Evolutionary conservation across 2,329 filamentous ascomycete species (phyloP), one percentile per base, ranked within the genome.

Genomic region (Penicillium sp.): DNA sequence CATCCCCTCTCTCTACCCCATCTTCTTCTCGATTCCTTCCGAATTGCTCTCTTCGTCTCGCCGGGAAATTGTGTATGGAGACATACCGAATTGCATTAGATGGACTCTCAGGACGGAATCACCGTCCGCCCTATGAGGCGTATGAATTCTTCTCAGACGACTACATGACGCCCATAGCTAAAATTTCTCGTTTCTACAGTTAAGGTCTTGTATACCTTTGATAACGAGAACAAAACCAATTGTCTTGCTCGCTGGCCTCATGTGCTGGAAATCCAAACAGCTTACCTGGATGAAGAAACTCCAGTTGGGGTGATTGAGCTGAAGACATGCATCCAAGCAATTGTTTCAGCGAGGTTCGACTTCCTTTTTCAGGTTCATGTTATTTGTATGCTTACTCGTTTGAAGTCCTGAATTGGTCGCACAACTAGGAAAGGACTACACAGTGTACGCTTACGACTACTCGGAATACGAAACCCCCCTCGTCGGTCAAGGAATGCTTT

Each of bases 161-260:
- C 4, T 26, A 6, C 46, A 26, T 12, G 20, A 40, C 43, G 18
- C 44, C 49, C 14, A 31, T 50, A 40, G 53, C 53, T 67, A 68
- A 60, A 64, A 26, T 47, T 33, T 18, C 31, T 48, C 11, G 37
- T 22, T 48, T 25, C 6, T 58, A 52, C 74, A 96, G 92, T 97
- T 75, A 97, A 97, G 81, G 89, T 97, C 48, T 87, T 96, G 58
- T 99, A 97, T 76, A 96, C 92, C 29, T 97, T 97, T 76, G 92
- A 97, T 73, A 87, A 88, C 69, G 88, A 93, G 63, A 88, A 86
- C 76, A 92, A 92, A 75, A 88, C 91, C 61, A 92, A 93, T 70
- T 97, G 92, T 74, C 82, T 99, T 48, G 92, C 93, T 56, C 85
- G 93, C 67, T 88, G 90, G 80, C 89, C 90, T 18, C 87, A 93